Evolutionary conservation across 2,329 filamentous ascomycete genomes (phyloP).

Genomic region (Fusarium austroafricanum): DNA sequence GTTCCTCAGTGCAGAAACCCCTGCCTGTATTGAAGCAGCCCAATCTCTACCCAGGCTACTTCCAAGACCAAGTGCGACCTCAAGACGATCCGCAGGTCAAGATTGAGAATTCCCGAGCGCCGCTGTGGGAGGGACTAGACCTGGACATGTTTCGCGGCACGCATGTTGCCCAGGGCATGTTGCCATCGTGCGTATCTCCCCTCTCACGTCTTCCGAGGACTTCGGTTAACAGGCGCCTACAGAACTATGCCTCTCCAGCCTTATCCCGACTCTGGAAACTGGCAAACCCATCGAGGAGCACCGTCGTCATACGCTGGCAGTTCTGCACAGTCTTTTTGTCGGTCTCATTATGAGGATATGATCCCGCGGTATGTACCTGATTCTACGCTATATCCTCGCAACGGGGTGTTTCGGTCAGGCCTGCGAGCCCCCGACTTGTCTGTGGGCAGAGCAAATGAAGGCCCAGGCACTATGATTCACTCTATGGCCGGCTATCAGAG

Average conservation of each 20-base stretch:
- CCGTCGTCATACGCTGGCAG: constrained; percentile 5
- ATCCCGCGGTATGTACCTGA: constrained; percentile 22
- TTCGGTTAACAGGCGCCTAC: constrained; percentile 10
- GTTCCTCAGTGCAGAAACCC: constrained; percentile 34
- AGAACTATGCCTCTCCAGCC: constrained; percentile 16
- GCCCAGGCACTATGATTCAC: constrained; percentile 6
- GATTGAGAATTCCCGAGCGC: constrained; percentile 1
- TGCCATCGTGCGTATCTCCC: constrained; percentile 27
- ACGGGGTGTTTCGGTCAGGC: constrained; percentile 6
- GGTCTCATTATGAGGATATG: constrained; percentile 9
- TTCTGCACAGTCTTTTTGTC: constrained; percentile 6
- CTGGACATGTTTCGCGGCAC: constrained; percentile 9
- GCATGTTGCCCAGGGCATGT: constrained; percentile 13
- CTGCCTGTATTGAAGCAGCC: constrained; percentile 26
- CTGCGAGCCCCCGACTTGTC: constrained; percentile 22
- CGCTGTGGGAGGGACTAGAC: constrained; percentile 12
- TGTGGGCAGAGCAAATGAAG: not conserved
- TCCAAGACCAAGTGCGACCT: constrained; percentile 7
- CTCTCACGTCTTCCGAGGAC: not conserved
- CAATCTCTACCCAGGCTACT: constrained; percentile 8
- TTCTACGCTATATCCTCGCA: constrained; percentile 2
- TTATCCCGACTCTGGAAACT: constrained; percentile 20
- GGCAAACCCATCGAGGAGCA: constrained; percentile 23
- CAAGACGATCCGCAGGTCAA: constrained; percentile 15
- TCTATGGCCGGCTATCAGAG: constrained; percentile 16